Base-by-base conservation (phyloP, 306 rosid genomes). In the Ochetophila trinervis region DNA sequence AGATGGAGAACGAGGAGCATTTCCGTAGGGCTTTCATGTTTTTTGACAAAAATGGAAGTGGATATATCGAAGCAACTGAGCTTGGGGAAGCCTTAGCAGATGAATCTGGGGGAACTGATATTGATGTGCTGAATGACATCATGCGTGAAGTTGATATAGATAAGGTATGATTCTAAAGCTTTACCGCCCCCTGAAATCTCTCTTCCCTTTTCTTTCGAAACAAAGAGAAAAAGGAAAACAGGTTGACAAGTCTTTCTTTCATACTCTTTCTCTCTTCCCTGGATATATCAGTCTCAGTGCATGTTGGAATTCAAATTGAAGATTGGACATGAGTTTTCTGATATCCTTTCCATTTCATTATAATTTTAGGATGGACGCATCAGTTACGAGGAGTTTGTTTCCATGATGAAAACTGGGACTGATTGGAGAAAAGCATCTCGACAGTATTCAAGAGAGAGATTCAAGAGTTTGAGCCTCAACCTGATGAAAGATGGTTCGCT, bases 401-500 rank as follows among this genome's bases (percentile, higher is more conserved):
- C 95, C 12, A 94, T 94, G 99, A 94, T 94, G 99, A 94, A 94
- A 78, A 83, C 99, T 2, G 99, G 99, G 73, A 94, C 99, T 0
- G 99, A 94, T 74, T 94, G 99, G 99, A 88, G 99, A 83, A 94
- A 94, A 70, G 99, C 99, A 9, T 94, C 99, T 16, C 81, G 99
- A 60, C 99, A 94, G 78, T 94, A 94, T 61, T 94, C 99, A 4
- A 88, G 99, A 79, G 99, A 94, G 79, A 83, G 99, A 78, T 94
- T 94, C 88, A 90, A 94, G 84, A 94, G 99, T 80, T 78, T 94
- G 78, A 94, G 99, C 76, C 83, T 94, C 32, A 94, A 90, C 70
- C 82, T 94, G 68, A 90, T 94, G 97, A 94, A 90, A 78, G 99
- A 94, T 21, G 99, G 99, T 27, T 94, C 99, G 19, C 86, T 94